These are phyloP conservation scores for Hanseniaspora gamundiae DNA, from an alignment of 1,139 yeast genomes.

Conservation along the genomic window DNA sequence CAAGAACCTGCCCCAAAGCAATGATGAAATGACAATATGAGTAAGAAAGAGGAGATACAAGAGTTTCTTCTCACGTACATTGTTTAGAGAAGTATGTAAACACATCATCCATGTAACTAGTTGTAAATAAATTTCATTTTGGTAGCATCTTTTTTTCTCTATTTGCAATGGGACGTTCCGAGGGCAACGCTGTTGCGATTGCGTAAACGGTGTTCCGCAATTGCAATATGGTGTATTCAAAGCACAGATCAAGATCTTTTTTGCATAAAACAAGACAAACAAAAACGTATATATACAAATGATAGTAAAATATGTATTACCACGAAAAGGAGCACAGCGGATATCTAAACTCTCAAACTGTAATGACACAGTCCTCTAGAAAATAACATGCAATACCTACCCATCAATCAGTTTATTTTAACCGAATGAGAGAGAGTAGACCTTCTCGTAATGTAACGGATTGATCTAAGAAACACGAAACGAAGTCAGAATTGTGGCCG, in stretches of 20 bases:
- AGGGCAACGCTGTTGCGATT: no score
- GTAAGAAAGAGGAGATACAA: no score
- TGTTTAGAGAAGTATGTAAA: no score
- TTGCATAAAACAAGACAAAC: background rate
- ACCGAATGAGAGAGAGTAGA: constrained; percentile 2
- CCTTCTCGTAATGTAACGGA: constrained; percentile 8
- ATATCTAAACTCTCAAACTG: constrained; percentile 25
- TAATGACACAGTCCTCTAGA: constrained; percentile 23
- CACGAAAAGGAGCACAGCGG: constrained; percentile 27
- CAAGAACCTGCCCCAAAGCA: background rate
- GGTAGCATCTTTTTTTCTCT: background rate
- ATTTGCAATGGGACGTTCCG: background rate
- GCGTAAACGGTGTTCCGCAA: no score
- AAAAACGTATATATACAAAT: background rate
- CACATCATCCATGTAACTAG: background rate
- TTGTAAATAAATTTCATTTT: background rate
- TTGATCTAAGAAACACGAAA: constrained; percentile 64
- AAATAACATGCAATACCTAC: constrained; percentile 21
- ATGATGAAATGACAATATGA: no score
- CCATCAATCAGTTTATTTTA: constrained; percentile 19
- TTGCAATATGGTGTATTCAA: no score
- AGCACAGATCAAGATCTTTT: background rate
- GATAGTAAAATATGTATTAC: constrained; percentile 17
- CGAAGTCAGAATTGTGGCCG: constrained; percentile 59
- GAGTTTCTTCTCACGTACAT: no score